Percentiles rank a stretch among this genome's conserved stretches.
Evolutionary conservation across 2,329 filamentous ascomycete species (phyloP).

Genomic region (Lecanicillium sp.): DNA sequence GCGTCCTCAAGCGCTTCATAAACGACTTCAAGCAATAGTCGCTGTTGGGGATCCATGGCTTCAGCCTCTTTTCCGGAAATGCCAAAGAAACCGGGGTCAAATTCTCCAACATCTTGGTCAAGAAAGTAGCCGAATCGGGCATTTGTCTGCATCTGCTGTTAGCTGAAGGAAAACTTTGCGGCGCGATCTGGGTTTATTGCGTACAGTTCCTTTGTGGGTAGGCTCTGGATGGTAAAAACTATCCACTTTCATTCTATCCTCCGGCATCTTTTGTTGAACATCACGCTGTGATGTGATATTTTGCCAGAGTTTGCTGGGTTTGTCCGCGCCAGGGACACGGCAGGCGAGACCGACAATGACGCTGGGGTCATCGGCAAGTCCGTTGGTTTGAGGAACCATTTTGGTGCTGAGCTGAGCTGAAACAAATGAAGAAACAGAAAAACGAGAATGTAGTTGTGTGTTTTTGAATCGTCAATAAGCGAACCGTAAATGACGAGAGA

Average conservation of each 20-base stretch:
- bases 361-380: conserved; percentile 18
- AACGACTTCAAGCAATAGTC: conserved; percentile 3
- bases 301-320: conserved; percentile 21
- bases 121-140: not conserved
- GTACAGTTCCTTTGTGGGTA: conserved; percentile 15
- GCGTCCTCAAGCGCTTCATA: conserved; percentile 8
- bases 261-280: conserved; percentile 27
- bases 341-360: conserved; percentile 25
- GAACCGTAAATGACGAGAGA: no score
- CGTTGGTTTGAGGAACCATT: no score
- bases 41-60: conserved; percentile 6
- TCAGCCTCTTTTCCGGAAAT: conserved; percentile 5
- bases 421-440: no score
- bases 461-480: no score
- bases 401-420: no score
- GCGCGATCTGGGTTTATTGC: no score
- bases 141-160: not conserved
- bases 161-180: no score
- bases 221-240: conserved; percentile 10
- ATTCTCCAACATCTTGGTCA: not conserved
- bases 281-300: conserved; percentile 22
- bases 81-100: not conserved
- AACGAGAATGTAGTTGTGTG: no score
- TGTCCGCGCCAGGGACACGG: conserved; percentile 19
- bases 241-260: conserved; percentile 1